Percentiles rank a stretch among this genome's conserved stretches.
phyloP scores from a whole-genome alignment of 1,139 yeast species.

The Taphrina wiesneri region DNA sequence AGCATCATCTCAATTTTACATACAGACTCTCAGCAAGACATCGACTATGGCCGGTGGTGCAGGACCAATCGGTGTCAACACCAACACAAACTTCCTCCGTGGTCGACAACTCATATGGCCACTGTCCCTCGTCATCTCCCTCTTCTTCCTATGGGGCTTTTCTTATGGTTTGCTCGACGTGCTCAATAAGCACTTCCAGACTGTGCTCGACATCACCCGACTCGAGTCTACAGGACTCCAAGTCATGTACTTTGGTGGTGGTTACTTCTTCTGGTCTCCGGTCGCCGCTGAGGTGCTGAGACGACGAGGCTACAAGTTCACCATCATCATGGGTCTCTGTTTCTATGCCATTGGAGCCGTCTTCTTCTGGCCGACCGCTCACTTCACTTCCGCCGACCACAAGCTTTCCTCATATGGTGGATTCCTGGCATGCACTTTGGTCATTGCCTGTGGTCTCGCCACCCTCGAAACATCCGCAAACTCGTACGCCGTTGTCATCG shows the following conservation, averaged over 20 bases:
- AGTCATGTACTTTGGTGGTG: conserved; percentile 36
- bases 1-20: background rate
- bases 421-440: conserved; percentile 34
- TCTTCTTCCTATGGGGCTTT: conserved; percentile 37
- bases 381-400: conserved; percentile 23
- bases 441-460: conserved; percentile 35
- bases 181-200: conserved; percentile 35
- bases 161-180: conserved; percentile 37
- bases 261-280: conserved; percentile 27
- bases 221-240: conserved; percentile 35
- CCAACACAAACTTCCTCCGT: conserved; percentile 16
- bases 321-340: conserved; percentile 32
- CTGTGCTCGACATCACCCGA: conserved; percentile 27
- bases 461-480: conserved; percentile 36
- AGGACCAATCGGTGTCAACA: conserved; percentile 9
- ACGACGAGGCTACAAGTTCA: conserved; percentile 35
- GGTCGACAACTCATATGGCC: conserved; percentile 17
- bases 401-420: conserved; percentile 31
- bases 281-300: conserved; percentile 27
- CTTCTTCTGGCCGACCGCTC: conserved; percentile 36
- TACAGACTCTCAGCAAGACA: background rate
- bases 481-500: conserved; percentile 35
- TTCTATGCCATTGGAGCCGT: conserved; percentile 33
- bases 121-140: conserved; percentile 34
- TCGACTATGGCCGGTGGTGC: conserved; percentile 11